Percentiles rank a stretch among this genome's conserved stretches.
Conservation (phyloP, 495 filamentous ascomycete species). For the Hypoxylon lienhwacheense region DNA sequence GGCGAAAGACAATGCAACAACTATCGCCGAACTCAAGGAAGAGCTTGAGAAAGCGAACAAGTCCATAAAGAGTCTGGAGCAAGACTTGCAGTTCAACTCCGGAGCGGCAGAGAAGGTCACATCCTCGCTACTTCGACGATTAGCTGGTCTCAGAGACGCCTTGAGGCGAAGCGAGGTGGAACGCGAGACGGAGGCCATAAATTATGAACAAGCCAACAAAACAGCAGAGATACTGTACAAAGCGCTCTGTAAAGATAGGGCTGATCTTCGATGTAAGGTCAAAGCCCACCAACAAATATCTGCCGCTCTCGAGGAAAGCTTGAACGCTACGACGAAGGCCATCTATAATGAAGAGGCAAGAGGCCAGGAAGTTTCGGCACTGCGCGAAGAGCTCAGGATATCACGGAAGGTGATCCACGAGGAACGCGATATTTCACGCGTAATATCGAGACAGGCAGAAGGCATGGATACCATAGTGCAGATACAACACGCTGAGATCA, state of each 20-base stretch:
- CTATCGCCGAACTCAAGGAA: not conserved
- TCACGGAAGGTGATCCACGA: not conserved
- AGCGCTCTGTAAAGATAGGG: not conserved
- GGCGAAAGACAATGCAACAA: not conserved
- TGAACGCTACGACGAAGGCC: not conserved
- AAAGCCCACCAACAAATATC: not conserved
- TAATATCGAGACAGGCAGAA: conserved; percentile 9
- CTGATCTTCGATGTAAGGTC: not conserved
- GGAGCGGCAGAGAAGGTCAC: conserved; percentile 1
- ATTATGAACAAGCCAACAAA: not conserved
- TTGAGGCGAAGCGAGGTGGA: not conserved
- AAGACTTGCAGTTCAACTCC: not conserved
- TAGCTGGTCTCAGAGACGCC: not conserved
- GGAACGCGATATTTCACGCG: conserved; percentile 1
- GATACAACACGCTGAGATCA: conserved; percentile 22
- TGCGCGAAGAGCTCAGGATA: conserved; percentile 4
- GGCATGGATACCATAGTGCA: not conserved
- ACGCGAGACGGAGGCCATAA: not conserved
- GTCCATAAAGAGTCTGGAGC: not conserved
- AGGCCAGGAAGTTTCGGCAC: not conserved
- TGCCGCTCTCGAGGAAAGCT: not conserved
- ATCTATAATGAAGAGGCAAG: conserved; percentile 1
- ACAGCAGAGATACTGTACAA: not conserved
- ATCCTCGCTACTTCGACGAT: not conserved
- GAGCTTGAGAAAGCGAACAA: too few relatives aligned